Conservation (phyloP, 2,329 filamentous ascomycete genomes). For the Lasiodiplodia theobromae region DNA sequence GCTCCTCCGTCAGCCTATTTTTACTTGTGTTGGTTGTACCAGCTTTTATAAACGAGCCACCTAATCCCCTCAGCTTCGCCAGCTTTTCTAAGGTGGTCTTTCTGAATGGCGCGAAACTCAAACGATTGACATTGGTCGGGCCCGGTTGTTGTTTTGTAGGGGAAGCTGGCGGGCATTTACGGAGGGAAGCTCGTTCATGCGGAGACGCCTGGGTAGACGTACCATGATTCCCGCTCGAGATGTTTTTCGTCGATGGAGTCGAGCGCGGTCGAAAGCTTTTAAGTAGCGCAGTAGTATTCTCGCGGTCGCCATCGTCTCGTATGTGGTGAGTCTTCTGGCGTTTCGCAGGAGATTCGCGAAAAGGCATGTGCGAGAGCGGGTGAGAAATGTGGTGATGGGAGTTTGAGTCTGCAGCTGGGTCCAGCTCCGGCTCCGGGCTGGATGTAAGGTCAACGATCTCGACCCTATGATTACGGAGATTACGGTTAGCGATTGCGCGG, state of each 20-base stretch:
- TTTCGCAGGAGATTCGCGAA: not conserved
- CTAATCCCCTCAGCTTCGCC: not conserved
- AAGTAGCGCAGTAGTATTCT: not conserved
- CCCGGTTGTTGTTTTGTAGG: not conserved
- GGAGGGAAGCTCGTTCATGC: not conserved
- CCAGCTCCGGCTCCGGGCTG: not conserved
- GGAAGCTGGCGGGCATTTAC: not conserved
- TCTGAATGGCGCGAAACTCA: not conserved
- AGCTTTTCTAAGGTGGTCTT: not conserved
- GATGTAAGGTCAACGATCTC: slow-evolving; percentile 9
- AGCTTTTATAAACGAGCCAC: not conserved
- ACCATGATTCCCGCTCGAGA: not conserved
- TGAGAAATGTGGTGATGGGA: not conserved
- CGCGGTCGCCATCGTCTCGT: not conserved
- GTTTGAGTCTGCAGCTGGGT: too few species aligned
- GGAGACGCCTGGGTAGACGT: slow-evolving; percentile 4
- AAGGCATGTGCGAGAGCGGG: not conserved
- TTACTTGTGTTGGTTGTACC: not conserved
- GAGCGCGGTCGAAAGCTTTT: not conserved
- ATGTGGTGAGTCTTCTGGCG: not conserved
- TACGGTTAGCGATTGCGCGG: not conserved
- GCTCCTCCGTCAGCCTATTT: slow-evolving; percentile 10
- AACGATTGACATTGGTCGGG: not conserved
- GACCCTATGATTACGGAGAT: not conserved
- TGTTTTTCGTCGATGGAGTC: not conserved